phyloP scores from a whole-genome alignment of 2,329 filamentous ascomycete species.

The Cladophialophora immunda region DNA sequence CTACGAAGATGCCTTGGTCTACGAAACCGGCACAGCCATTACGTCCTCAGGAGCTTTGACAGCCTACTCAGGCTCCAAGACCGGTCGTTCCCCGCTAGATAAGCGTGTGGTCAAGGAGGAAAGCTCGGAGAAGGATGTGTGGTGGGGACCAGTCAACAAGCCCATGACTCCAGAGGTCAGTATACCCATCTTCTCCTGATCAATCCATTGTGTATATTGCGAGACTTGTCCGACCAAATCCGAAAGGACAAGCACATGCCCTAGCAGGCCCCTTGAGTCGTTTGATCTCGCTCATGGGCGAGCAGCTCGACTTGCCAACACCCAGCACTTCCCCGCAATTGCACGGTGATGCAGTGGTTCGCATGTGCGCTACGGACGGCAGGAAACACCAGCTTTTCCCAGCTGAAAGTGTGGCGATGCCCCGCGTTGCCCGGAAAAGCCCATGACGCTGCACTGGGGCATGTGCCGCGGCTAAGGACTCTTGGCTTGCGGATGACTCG shows the following conservation, averaged over 20 bases:
- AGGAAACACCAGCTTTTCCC: conserved; percentile 12
- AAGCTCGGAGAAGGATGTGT: conserved; percentile 87
- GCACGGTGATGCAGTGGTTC: conserved; percentile 15
- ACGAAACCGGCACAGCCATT: conserved; percentile 97
- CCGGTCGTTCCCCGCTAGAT: conserved; percentile 92
- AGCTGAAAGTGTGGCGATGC: conserved; percentile 22
- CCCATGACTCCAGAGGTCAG: conserved; percentile 96
- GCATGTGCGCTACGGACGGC: conserved; percentile 24
- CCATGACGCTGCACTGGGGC: conserved; percentile 32
- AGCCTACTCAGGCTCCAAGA: conserved; percentile 98
- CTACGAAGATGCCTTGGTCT: conserved; percentile 97
- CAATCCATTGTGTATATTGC: conserved; percentile 32
- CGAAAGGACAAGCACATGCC: conserved; percentile 12
- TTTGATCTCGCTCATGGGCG: conserved; percentile 1
- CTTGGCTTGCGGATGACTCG: conserved; percentile 32
- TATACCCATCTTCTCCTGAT: conserved; percentile 26
- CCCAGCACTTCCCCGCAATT: conserved; percentile 23
- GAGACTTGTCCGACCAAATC: conserved; percentile 39
- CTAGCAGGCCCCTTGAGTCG: conserved; percentile 1
- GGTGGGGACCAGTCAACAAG: conserved; percentile 99
- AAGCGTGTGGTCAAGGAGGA: conserved; percentile 97
- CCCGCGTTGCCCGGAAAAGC: conserved; percentile 29
- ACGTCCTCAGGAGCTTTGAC: conserved; percentile 94
- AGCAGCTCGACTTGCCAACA: conserved; percentile 5
- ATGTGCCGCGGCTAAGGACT: conserved; percentile 20